Percentiles rank a stretch among this genome's conserved stretches.
These are phyloP conservation scores for Microthlaspi erraticum DNA, from an alignment of 345 rosid species.

Conservation along the genomic window DNA sequence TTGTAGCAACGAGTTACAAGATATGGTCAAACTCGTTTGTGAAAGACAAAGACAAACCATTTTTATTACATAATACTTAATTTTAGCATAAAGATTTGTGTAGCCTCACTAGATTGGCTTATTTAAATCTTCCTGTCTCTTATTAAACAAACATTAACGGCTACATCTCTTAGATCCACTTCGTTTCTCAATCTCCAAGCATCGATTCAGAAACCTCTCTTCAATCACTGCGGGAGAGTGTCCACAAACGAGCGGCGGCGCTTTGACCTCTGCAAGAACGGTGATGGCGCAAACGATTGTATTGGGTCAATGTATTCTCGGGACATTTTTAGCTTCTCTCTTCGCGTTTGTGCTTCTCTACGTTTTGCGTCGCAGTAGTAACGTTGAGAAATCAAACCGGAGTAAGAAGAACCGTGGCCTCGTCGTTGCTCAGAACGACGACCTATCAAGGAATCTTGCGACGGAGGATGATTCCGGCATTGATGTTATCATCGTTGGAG, in stretches of 20 bases:
- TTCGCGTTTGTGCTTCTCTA: constrained; percentile 26
- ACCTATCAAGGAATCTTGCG: not conserved
- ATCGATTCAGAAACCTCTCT: not conserved
- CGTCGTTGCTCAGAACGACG: not conserved
- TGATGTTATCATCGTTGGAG: constrained; percentile 49
- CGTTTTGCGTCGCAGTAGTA: constrained; percentile 13
- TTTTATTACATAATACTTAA: too few species aligned
- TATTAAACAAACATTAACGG: too few species aligned
- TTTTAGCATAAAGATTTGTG: too few species aligned
- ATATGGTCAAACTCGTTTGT: too few species aligned
- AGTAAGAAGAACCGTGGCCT: constrained; percentile 22
- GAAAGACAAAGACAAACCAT: too few species aligned
- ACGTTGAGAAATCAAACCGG: constrained; percentile 1
- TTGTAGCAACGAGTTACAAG: too few species aligned
- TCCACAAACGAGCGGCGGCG: constrained; percentile 8
- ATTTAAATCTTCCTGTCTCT: too few species aligned
- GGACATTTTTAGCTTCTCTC: constrained; percentile 25
- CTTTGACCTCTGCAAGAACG: not conserved
- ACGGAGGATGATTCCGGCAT: not conserved
- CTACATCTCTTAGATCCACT: too few species aligned
- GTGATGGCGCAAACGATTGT: not conserved
- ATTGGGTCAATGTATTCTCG: constrained; percentile 24
- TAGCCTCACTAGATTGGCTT: too few species aligned
- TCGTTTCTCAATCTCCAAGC: constrained; percentile 20
- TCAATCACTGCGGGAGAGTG: constrained; percentile 15